Conservation (phyloP, 352 stramenopile species). For the Globisporangium iwayamae region DNA sequence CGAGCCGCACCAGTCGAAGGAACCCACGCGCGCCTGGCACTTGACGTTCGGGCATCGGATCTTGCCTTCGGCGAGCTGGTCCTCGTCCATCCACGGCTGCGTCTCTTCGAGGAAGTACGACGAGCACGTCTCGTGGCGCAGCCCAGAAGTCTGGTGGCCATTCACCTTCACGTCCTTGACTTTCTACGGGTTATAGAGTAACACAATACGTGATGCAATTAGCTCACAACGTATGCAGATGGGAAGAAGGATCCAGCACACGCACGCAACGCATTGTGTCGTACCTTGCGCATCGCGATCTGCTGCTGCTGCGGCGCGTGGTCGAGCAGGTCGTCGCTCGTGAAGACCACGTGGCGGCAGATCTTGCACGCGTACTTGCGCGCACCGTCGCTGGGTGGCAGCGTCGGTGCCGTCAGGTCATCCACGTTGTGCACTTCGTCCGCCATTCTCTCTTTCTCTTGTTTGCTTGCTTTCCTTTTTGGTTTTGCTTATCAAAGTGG, state of each 20-base stretch:
- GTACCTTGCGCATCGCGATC: slow-evolving; percentile 54
- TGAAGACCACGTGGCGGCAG: slow-evolving; percentile 69
- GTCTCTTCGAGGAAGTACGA: slow-evolving; percentile 73
- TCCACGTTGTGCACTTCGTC: slow-evolving; percentile 14
- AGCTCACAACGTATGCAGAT: background rate
- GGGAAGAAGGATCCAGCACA: background rate
- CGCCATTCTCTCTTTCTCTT: background rate
- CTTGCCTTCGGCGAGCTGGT: slow-evolving; percentile 56
- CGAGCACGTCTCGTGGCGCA: slow-evolving; percentile 42
- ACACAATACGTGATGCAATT: background rate
- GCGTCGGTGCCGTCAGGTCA: background rate
- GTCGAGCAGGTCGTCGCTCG: slow-evolving; percentile 43
- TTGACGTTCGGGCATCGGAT: slow-evolving; percentile 66
- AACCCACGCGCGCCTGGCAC: slow-evolving; percentile 65
- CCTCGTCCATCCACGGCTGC: slow-evolving; percentile 72
- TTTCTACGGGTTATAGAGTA: slow-evolving; percentile 24
- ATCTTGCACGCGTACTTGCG: slow-evolving; percentile 65
- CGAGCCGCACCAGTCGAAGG: slow-evolving; percentile 72
- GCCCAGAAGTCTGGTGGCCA: slow-evolving; percentile 17
- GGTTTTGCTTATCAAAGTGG: background rate
- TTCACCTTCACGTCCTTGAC: slow-evolving; percentile 70
- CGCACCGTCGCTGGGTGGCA: slow-evolving; percentile 6
- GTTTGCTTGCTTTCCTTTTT: background rate
- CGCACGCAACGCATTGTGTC: background rate
- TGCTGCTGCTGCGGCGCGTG: slow-evolving; percentile 65